A percentile compares a stretch with the other conserved stretches of the same genome.
phyloP scores from a whole-genome alignment of 2,329 filamentous ascomycete genomes.

The Fusarium stilboides region DNA sequence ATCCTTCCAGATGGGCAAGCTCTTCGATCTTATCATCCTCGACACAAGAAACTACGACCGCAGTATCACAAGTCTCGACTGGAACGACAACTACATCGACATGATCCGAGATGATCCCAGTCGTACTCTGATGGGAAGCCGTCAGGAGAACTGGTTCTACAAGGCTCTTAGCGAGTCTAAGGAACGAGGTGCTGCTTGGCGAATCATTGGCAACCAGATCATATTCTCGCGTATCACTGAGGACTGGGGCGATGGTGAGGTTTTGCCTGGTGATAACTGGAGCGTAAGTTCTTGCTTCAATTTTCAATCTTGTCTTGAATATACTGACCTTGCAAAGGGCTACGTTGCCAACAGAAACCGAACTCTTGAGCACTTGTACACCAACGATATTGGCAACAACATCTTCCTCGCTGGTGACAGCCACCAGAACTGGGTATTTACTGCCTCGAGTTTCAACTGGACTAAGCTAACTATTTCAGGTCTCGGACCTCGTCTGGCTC shows the following conservation, averaged over 20 bases:
- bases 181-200: conserved; percentile 78
- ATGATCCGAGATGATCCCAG: conserved; percentile 76
- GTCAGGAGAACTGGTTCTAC: conserved; percentile 84
- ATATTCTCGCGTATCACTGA: conserved; percentile 71
- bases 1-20: conserved; percentile 74
- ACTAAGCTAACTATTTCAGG: conserved; percentile 60
- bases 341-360: conserved; percentile 80
- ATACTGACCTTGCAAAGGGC: conserved; percentile 55
- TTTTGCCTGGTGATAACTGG: conserved; percentile 51
- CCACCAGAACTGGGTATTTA: conserved; percentile 59
- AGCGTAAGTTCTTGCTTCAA: conserved; percentile 28
- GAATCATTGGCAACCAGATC: conserved; percentile 79
- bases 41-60: conserved; percentile 80
- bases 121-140: conserved; percentile 78
- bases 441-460: rapidly evolving
- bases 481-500: conserved; percentile 70
- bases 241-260: conserved; percentile 52
- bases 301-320: rapidly evolving
- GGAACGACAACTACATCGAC: conserved; percentile 34
- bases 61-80: conserved; percentile 66
- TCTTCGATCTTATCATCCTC: conserved; percentile 78
- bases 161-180: conserved; percentile 69
- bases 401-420: conserved; percentile 80
- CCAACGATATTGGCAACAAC: conserved; percentile 79
- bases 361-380: conserved; percentile 76